phyloP scores from a whole-genome alignment of 176 grass and related monocot species.

The Eragrostis curvula region DNA sequence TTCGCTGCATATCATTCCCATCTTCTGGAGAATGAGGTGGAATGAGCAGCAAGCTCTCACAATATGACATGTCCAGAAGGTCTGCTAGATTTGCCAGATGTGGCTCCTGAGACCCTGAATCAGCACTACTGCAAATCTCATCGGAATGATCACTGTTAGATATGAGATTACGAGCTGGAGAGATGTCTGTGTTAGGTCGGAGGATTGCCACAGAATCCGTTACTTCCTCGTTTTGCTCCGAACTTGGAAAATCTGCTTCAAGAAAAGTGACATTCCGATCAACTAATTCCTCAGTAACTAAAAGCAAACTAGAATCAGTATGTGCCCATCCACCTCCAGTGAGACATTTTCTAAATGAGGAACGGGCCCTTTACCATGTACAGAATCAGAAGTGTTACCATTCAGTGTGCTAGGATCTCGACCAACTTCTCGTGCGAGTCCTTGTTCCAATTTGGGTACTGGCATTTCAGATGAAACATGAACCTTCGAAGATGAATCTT shows the following conservation, averaged over 20 bases:
- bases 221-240: not conserved
- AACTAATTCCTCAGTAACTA: not conserved
- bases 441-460: slow-evolving; percentile 16
- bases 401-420: slow-evolving; percentile 1
- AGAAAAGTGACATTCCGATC: slow-evolving; percentile 8
- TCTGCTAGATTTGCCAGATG: slow-evolving; percentile 23
- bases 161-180: not conserved
- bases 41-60: slow-evolving; percentile 40
- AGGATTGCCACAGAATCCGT: not conserved
- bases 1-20: not conserved
- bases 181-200: not conserved
- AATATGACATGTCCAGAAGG: slow-evolving; percentile 50
- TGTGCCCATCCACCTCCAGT: not conserved
- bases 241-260: not conserved
- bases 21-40: slow-evolving; percentile 33
- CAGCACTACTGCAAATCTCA: not conserved
- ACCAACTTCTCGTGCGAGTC: not conserved
- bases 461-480: not conserved
- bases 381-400: slow-evolving; percentile 1
- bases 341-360: not conserved
- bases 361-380: not conserved
- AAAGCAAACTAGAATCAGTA: not conserved
- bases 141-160: not conserved
- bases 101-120: not conserved
- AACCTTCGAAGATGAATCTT: slow-evolving; percentile 11